Evolutionary conservation across 2,329 filamentous ascomycete species (phyloP), one percentile per base, ranked within the genome.

Genomic region (Fusarium burgessii): DNA sequence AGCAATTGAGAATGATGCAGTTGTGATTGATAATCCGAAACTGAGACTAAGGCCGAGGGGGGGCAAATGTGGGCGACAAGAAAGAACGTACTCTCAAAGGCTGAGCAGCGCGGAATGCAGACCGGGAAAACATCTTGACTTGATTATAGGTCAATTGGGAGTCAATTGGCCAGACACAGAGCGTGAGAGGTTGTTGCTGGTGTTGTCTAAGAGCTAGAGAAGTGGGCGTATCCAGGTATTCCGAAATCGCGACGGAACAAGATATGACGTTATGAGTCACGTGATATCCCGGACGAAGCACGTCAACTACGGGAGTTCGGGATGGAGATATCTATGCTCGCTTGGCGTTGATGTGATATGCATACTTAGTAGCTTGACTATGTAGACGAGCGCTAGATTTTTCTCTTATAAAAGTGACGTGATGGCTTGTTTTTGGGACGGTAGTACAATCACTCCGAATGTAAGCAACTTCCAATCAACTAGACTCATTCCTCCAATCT

Each of bases 111-210:
- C 90, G 87, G 78, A 92, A 86, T 71, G 85, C 84, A 76, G 89
- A 86, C 84, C 91, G 86, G 68, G 91, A 86, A 78, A 93, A 91
- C 90, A 93, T 92, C 73, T 78, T 88, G 72, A 60, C 43, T 66
- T 51, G 54, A 55, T 70, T 64, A 56, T 56, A 65, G 51, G 54
- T 58, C 71, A 70, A 77, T 77, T 76, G 75, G 71, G 32, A 70
- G 40, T 56, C 51, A 70, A 75, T 74, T 77, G 68, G 54, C 60
- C 56, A 60, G 36, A 42, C 56, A 51, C 23, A 64, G 20, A 65
- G 61, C 57, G 27, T 35, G 35, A 52, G 47, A 58, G 40, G 45
- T 46, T 46, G 66, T 56, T 59, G 52, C 58, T 66, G 59, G 25
- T 54, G 36, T 64, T 40, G 29, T 62, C 52, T 56, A 54, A 66